Evolutionary conservation across 169 alveolate species (phyloP).

Genomic region (Amoebophrya sp.): DNA sequence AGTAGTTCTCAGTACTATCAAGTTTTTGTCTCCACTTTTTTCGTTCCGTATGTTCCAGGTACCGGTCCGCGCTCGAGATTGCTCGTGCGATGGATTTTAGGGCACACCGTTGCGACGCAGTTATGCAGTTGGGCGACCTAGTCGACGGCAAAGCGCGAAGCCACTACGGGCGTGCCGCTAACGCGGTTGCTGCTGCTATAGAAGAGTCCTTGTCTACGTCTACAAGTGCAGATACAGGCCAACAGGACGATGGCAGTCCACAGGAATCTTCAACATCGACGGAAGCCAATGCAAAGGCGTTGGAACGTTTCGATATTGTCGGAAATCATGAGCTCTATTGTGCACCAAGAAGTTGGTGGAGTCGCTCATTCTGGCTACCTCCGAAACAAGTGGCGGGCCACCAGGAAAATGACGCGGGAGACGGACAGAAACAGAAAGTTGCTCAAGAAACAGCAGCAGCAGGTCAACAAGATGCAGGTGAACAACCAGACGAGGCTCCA

Average conservation of each 20-base stretch:
- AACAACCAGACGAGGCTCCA: no score
- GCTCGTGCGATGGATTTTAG: not conserved
- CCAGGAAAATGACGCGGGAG: no score
- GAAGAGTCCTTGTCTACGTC: not conserved
- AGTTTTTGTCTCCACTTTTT: no score
- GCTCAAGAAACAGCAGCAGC: no score
- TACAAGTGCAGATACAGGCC: not conserved
- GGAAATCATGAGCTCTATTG: conserved; percentile 5
- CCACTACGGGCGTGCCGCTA: not conserved
- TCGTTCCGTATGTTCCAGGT: no score
- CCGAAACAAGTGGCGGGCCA: no score
- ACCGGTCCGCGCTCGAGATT: not conserved
- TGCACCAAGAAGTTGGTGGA: not conserved
- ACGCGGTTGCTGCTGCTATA: not conserved
- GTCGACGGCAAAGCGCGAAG: not conserved
- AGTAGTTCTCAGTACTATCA: no score
- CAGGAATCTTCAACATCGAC: no score
- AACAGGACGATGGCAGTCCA: not conserved
- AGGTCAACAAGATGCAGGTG: no score
- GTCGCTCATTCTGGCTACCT: no score
- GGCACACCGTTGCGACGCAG: not conserved
- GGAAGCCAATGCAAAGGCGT: no score
- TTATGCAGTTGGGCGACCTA: not conserved
- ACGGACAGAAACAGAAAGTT: no score
- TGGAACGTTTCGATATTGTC: not conserved